These are phyloP conservation scores for Penicillium sp. DNA, from an alignment of 2,329 filamentous ascomycete species.

Conservation along the genomic window DNA sequence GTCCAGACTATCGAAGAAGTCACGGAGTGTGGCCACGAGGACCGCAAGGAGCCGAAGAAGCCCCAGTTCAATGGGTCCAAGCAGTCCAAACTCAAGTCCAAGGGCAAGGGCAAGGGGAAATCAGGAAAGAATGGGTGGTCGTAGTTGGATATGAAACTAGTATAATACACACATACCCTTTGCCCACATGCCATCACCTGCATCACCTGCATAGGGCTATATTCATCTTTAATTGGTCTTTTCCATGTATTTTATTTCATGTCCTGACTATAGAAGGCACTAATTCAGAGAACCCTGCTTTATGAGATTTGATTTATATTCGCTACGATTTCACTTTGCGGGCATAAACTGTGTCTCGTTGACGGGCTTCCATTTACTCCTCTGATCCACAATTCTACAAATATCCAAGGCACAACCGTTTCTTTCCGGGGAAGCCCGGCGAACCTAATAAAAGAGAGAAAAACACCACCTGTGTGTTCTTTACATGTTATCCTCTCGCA, in stretches of 20 bases:
- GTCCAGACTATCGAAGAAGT: constrained; percentile 21
- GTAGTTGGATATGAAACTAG: background rate
- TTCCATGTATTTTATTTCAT: background rate
- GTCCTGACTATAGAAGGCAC: no score
- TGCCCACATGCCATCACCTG: background rate
- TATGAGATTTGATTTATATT: background rate
- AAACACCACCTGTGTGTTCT: background rate
- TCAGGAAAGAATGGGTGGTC: background rate
- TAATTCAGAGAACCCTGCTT: background rate
- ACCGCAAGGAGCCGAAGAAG: constrained; percentile 4
- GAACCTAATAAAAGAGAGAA: background rate
- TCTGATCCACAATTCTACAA: background rate
- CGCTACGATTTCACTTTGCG: background rate
- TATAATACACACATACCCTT: background rate
- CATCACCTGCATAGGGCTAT: background rate
- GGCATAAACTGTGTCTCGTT: background rate
- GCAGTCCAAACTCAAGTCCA: constrained; percentile 6
- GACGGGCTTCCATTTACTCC: background rate
- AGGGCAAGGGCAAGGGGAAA: constrained; percentile 8
- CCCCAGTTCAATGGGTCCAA: background rate
- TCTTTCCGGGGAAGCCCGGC: background rate
- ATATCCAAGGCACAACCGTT: background rate
- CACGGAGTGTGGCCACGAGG: constrained; percentile 19
- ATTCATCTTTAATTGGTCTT: background rate
- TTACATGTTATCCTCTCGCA: background rate